A percentile compares a stretch with the other conserved stretches of the same genome.
Evolutionary conservation across 2,329 filamentous ascomycete genomes (phyloP).

Genomic region (Leptosphaerulina australis): DNA sequence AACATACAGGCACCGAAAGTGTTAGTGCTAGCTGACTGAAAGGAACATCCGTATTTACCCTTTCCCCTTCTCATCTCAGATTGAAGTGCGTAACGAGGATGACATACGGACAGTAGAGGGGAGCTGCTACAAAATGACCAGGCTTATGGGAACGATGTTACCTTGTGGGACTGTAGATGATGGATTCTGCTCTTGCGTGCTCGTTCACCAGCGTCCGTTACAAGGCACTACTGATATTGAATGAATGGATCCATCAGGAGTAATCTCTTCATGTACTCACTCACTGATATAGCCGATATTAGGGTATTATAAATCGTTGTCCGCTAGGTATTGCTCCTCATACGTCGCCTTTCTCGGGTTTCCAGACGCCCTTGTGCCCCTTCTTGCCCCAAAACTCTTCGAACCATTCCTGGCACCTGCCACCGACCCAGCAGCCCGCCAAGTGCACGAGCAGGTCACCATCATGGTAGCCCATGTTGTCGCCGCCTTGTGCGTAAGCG

Average conservation of each 20-base stretch:
- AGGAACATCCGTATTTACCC: too few species aligned
- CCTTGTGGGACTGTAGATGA: slow-evolving; percentile 8
- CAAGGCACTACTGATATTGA: slow-evolving; percentile 11
- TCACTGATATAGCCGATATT: background rate
- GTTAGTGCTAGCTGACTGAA: too few species aligned
- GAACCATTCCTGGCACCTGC: slow-evolving; percentile 45
- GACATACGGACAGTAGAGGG: too few species aligned
- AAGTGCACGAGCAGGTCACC: slow-evolving; percentile 51
- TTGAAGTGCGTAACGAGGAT: too few species aligned
- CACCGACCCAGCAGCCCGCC: slow-evolving; percentile 50
- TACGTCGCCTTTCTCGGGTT: slow-evolving; percentile 13
- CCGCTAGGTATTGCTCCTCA: background rate
- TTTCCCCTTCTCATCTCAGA: too few species aligned
- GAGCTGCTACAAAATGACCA: too few species aligned
- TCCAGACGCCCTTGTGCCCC: slow-evolving; percentile 33
- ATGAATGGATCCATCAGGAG: slow-evolving; percentile 5
- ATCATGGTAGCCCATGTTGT: slow-evolving; percentile 48
- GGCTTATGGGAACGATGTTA: too few species aligned
- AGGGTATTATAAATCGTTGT: background rate
- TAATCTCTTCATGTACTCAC: slow-evolving; percentile 4
- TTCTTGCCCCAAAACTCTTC: slow-evolving; percentile 46
- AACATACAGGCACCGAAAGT: too few species aligned
- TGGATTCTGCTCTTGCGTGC: slow-evolving; percentile 9
- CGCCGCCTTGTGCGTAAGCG: slow-evolving; percentile 44
- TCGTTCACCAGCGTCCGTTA: background rate